These are phyloP conservation scores for barrel medic (Medicago truncatula) DNA, from an alignment of 306 rosid genomes.

Conservation along the genomic window DNA sequence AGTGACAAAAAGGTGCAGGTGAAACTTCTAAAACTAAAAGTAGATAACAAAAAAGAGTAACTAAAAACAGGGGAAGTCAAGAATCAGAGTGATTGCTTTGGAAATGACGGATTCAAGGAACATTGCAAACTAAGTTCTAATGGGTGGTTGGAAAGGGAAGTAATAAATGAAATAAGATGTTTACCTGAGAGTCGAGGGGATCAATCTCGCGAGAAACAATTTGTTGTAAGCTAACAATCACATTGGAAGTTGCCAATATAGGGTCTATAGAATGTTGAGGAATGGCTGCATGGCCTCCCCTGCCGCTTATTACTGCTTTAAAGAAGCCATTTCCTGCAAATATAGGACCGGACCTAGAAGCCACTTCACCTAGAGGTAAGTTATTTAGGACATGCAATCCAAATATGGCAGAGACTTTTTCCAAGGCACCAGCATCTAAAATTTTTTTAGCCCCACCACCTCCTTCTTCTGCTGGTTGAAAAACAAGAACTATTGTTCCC, in stretches of 20 bases:
- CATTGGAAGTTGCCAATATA: conserved; percentile 78
- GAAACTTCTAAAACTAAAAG: conserved; percentile 17
- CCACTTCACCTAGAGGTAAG: conserved; percentile 61
- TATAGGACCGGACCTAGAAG: conserved; percentile 70
- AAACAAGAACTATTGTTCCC: conserved; percentile 93
- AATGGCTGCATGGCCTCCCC: conserved; percentile 93
- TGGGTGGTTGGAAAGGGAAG: neutral
- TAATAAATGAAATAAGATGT: conserved; percentile 24
- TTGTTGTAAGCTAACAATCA: conserved; percentile 82
- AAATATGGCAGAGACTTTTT: conserved; percentile 72
- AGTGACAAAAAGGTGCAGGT: conserved; percentile 17
- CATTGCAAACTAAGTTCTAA: conserved; percentile 6
- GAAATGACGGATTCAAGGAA: neutral
- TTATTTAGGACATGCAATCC: conserved; percentile 58
- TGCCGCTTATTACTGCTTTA: conserved; percentile 83
- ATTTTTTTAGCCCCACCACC: conserved; percentile 82
- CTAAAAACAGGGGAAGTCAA: conserved; percentile 14
- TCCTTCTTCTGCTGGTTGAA: conserved; percentile 99
- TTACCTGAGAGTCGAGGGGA: conserved; percentile 88
- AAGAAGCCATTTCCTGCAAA: conserved; percentile 74
- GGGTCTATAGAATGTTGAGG: conserved; percentile 90
- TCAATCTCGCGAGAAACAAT: conserved; percentile 87
- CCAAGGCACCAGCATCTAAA: conserved; percentile 64
- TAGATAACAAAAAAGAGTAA: neutral
- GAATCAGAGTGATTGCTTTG: conserved; percentile 5